Evolutionary conservation across 805 yeast species (phyloP), one percentile per base, ranked within the genome.

Genomic region (Komagataella populi): DNA sequence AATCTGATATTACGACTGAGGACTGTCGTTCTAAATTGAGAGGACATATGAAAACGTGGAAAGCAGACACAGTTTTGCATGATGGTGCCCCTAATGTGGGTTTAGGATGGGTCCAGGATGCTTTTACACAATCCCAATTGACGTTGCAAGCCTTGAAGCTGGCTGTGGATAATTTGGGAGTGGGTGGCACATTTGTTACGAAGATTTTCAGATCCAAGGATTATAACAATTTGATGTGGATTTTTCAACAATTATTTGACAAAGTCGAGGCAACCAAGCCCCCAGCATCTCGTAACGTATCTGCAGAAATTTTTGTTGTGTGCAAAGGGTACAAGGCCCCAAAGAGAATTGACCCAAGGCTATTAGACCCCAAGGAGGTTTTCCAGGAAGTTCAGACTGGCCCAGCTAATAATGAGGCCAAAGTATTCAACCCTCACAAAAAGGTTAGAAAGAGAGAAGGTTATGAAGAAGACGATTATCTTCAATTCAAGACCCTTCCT

Each of bases 71-170:
- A 0, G 98, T 93, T 17, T 71, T 93, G 63, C 99, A 93, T 69
- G 99, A 93, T 76, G 99, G 99, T 83, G 99, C 99, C 24, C 99
- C 99, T 30, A 93, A 93, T 63, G 98, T 93, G 60, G 99, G 99
- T 83, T 76, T 93, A 63, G 96, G 96, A n/a, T 93, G 99, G 99
- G 93, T 87, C 18, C 99, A 93, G 68, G 99, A 93, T 80, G 99
- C 99, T 1, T 93, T 87, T 70, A 88, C 98, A 1, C 99, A 93
- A 71, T 88, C 96, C 23, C 98, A 91, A 63, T 80, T 93, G 59
- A 95, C 96, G 30, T 72, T 93, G 58, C 96, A 90, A 71, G 96
- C 98, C 36, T 74, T 93, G 61, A 88, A 84, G 65, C 74, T 93
- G 54, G 99, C 99, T 0, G 96, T 84, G 12, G 99, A 93, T 68